Evolutionary conservation across 345 rosid genomes (phyloP), one percentile per base, ranked within the genome.

Genomic region (Abelmoschus esculentus): DNA sequence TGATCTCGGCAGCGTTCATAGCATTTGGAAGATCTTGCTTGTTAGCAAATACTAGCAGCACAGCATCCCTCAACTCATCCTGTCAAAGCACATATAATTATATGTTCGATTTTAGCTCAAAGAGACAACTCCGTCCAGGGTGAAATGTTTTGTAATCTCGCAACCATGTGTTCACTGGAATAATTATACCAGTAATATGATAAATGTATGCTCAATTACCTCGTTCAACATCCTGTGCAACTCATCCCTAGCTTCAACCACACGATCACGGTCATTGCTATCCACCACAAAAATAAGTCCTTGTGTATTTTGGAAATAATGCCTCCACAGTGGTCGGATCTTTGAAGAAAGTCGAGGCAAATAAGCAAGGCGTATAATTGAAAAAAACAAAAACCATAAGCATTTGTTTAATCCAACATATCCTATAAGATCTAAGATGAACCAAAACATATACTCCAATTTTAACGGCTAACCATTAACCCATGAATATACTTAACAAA

Each of bases 11-110:
- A 70, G 90, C 90, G 73, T 86, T 86, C 90, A 86, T 86, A 67
- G 90, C 90, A 73, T 86, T 86, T 32, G 95, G 95, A 80, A 89
- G 89, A 83, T 89, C 95, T 81, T 89, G 91, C 62, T 89, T 89
- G 88, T 89, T 89, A 11, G 91, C 95, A 74, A 89, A 86, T 38
- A 89, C 95, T 18, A 87, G 83, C 52, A 84, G 78, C 63, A 85
- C 91, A 74, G 89, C 92, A 71, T 85, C 91, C 71, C 87, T 83
- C 77, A 85, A 68, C 78, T 87, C 91, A 78, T 87, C 91, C 91
- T 87, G 73, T 47, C 73, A 71, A 49, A 3, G 19, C 46, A 57
- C 19, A 70, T 9, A 42, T 22, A 63, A 28, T 19, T 18, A 40
- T 57, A 63, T 3, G 29, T 29, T 55, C 46, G 19, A 31, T 22